Conservation (phyloP, 2,329 filamentous ascomycete species). For the Botrytis aclada region DNA sequence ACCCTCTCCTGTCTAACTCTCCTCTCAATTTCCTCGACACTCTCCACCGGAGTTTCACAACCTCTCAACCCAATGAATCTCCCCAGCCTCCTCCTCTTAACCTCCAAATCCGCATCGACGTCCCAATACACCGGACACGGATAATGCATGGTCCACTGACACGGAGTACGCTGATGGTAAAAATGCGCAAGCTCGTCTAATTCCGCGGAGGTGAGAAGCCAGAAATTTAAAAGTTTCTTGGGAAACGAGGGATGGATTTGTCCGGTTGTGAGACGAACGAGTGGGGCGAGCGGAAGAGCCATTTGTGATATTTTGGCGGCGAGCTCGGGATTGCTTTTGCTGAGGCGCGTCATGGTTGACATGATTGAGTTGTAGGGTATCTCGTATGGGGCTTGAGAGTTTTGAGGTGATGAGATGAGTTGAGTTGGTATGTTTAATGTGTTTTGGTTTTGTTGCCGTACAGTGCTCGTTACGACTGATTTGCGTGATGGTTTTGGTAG, state of each 20-base stretch:
- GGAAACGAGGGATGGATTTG: constrained; percentile 65
- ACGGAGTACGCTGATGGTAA: constrained; percentile 67
- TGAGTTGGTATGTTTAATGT: not conserved
- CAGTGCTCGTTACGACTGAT: not conserved
- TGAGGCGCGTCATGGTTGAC: constrained; percentile 2
- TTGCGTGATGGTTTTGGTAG: not conserved
- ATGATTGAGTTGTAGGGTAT: not conserved
- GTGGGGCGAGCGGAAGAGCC: constrained; percentile 61
- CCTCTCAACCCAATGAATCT: constrained; percentile 70
- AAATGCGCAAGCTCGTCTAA: constrained; percentile 68
- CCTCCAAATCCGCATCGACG: constrained; percentile 51
- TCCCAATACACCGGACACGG: constrained; percentile 67
- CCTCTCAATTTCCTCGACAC: constrained; percentile 40
- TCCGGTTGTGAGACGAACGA: constrained; percentile 62
- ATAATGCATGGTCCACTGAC: constrained; percentile 56
- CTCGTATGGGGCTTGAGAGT: not conserved
- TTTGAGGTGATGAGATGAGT: not conserved
- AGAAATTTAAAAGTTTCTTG: constrained; percentile 64
- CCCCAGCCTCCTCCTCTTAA: constrained; percentile 68
- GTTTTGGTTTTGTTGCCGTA: not conserved
- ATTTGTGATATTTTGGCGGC: constrained; percentile 62
- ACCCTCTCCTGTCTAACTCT: constrained; percentile 40
- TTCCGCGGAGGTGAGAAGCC: constrained; percentile 68
- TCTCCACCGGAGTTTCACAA: constrained; percentile 50
- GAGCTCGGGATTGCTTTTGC: constrained; percentile 48